Evolutionary conservation across 257 asterid genomes (phyloP), one percentile per base, ranked within the genome.

Genomic region (Fraxinus anomala): DNA sequence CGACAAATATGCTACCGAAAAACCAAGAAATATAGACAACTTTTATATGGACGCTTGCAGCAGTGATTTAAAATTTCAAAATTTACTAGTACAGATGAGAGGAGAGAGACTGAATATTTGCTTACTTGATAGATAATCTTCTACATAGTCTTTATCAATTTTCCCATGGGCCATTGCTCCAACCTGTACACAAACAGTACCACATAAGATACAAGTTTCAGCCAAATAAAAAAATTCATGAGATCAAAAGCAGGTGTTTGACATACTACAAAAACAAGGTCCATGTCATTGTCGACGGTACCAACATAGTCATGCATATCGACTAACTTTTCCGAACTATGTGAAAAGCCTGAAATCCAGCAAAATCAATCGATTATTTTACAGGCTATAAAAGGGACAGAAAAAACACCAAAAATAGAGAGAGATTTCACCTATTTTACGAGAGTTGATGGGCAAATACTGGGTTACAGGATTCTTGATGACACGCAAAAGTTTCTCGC

Each of bases 101-200:
- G 69, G 39, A 23, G 26, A 67, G 73, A 65, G 23, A 65, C 34
- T 23, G 31, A 75, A 69, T 33, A 73, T 61, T 71, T 26, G 75
- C 89, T 82, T 86, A 95, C 98, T 83, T 59, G 99, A 95, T 67
- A 95, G 8, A 82, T 84, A 95, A 77, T 91, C 99, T 61, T 93
- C 97, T 0, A 90, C 94, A 63, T 90, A 89, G 31, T 90, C 95
- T 40, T 76, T 87, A 3, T 89, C 96, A 80, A 91, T 89, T 90
- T 90, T 95, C 37, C 99, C 98, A 83, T 93, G 96, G 73, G 97
- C 84, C 99, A 95, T 93, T 73, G 99, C 98, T 73, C 99, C 99
- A 75, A 95, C 89, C 99, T 95, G 82, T 75, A 80, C 23, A 80
- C 66, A 37, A 69, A 80, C 39, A 67, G 68, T 2, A 71, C 31